These are phyloP conservation scores for Globisporangium recalcitrans DNA, from an alignment of 352 stramenopile species.

Conservation along the genomic window DNA sequence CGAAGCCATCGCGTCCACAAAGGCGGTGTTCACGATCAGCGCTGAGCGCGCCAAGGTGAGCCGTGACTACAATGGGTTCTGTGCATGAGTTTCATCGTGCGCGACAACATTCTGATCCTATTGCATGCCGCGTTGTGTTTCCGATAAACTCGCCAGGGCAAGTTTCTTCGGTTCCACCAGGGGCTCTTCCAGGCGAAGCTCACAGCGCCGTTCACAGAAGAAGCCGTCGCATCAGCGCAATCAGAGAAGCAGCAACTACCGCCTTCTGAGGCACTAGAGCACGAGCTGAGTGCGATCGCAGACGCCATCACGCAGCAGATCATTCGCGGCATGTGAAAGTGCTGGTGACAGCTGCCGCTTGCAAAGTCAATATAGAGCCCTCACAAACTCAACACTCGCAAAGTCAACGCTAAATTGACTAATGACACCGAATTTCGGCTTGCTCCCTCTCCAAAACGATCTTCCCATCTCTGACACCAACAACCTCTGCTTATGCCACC, in stretches of 20 bases:
- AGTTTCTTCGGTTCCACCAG: slow-evolving; percentile 56
- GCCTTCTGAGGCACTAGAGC: slow-evolving; percentile 27
- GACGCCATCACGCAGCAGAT: slow-evolving; percentile 16
- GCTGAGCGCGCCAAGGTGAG: slow-evolving; percentile 38
- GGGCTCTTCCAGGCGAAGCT: slow-evolving; percentile 24
- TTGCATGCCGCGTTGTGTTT: background rate
- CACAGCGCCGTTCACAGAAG: slow-evolving; percentile 24
- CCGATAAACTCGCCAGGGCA: slow-evolving; percentile 25
- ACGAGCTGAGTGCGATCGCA: slow-evolving; percentile 30
- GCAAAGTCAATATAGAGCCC: background rate
- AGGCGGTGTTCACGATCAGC: slow-evolving; percentile 49
- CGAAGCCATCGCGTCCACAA: slow-evolving; percentile 53
- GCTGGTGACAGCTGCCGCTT: background rate
- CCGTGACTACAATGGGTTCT: background rate
- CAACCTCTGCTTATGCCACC: background rate
- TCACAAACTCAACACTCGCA: background rate
- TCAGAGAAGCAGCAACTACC: background rate
- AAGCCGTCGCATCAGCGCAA: slow-evolving; percentile 5
- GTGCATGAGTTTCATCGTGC: background rate
- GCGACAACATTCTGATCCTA: background rate
- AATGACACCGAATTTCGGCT: background rate
- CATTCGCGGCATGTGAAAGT: background rate
- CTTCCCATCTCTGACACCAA: background rate
- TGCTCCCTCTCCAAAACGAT: background rate
- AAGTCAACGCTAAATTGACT: background rate